Evolutionary conservation across 495 filamentous ascomycete species (phyloP).

Genomic region (Talaromyces stipitatus): DNA sequence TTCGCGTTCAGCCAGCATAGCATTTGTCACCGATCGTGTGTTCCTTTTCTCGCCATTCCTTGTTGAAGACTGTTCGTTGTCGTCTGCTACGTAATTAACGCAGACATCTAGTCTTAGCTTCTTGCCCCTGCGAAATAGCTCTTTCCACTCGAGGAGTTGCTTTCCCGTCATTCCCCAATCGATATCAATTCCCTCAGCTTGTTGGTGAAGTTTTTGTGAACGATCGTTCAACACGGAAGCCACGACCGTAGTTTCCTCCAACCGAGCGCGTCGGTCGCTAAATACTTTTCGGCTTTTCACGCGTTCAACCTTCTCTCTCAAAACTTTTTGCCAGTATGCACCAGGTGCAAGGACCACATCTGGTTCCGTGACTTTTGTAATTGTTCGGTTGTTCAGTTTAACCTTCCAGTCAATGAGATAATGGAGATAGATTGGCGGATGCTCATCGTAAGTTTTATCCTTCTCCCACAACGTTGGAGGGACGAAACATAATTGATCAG

Average conservation of each 20-base stretch:
- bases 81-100: slow-evolving; percentile 15
- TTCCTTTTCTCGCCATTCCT: too few species aligned
- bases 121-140: slow-evolving; percentile 6
- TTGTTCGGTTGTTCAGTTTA: slow-evolving; percentile 21
- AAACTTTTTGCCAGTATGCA: slow-evolving; percentile 17
- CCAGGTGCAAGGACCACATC: slow-evolving; percentile 17
- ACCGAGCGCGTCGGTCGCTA: slow-evolving; percentile 8
- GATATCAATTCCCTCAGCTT: slow-evolving; percentile 13
- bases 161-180: slow-evolving; percentile 15
- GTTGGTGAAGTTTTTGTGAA: slow-evolving; percentile 16
- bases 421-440: slow-evolving; percentile 22
- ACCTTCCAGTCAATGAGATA: slow-evolving; percentile 32
- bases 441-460: slow-evolving; percentile 20
- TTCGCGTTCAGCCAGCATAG: slow-evolving; percentile 13
- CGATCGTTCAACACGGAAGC: slow-evolving; percentile 16
- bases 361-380: slow-evolving; percentile 25
- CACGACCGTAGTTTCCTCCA: slow-evolving; percentile 15
- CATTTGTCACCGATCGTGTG: too few species aligned
- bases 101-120: slow-evolving; percentile 7
- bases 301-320: slow-evolving; percentile 8
- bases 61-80: too few species aligned
- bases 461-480: slow-evolving; percentile 12
- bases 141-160: slow-evolving; percentile 6
- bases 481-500: background rate
- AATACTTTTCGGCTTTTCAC: slow-evolving; percentile 10